Evolutionary conservation across 176 grass and related monocot genomes (phyloP).

Genomic region (Ensete ventricosum): DNA sequence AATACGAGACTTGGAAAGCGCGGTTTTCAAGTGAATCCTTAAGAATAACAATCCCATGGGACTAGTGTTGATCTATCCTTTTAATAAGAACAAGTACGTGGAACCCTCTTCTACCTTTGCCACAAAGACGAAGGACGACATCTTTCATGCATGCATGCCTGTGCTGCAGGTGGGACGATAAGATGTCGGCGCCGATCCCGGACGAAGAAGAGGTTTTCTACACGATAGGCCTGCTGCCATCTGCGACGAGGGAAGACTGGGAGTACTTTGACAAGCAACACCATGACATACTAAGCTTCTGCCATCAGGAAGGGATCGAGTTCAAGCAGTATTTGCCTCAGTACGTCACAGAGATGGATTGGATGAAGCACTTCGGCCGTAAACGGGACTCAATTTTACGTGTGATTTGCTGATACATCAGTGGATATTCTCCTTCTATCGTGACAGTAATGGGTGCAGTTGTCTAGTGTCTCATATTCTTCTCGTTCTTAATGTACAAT

Average conservation of each 20-base stretch:
- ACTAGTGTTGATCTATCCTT: not conserved
- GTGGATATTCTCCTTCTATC: no score
- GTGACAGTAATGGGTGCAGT: no score
- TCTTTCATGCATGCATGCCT: not conserved
- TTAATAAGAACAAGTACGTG: conserved; percentile 1
- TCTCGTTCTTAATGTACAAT: no score
- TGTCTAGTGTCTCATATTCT: no score
- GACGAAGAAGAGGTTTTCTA: conserved; percentile 1
- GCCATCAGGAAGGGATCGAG: not conserved
- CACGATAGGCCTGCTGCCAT: conserved; percentile 1
- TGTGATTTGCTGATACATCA: no score
- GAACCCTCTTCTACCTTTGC: not conserved
- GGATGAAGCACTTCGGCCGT: not conserved
- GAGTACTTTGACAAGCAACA: not conserved
- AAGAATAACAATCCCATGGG: not conserved
- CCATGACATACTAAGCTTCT: not conserved
- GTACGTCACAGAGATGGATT: not conserved
- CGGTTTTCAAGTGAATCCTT: conserved; percentile 5
- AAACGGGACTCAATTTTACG: no score
- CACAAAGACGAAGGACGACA: not conserved
- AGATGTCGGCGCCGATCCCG: conserved; percentile 1
- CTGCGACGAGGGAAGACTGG: not conserved
- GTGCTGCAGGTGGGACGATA: not conserved
- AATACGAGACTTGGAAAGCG: not conserved
- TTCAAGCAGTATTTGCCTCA: conserved; percentile 11